Base-by-base conservation (phyloP, 2,329 filamentous ascomycete genomes). In the Fusarium sp. region DNA sequence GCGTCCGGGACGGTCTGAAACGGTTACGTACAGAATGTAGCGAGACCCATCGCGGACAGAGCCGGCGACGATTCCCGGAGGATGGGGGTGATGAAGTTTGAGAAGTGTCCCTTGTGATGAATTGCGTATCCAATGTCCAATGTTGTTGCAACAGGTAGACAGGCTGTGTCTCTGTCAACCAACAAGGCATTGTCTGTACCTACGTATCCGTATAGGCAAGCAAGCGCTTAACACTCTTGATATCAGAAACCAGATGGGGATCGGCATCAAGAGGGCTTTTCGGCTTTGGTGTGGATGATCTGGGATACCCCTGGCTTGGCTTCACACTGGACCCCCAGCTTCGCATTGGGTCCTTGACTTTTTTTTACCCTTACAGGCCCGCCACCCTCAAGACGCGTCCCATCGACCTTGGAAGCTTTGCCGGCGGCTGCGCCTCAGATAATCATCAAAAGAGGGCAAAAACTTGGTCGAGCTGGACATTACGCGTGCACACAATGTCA, bases 231-330 rank as follows among this genome's bases (percentile, higher is more conserved):
- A 52, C 47, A 52, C 7, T 27, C 16, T 52, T 52, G 47, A 56
- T 35, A 64, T 20, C 38, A 42, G 38, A 36, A 27, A 3, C 35
- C 36, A 63, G 45, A 74, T 74, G 62, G 69, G 36, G 59, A 74
- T 70, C 70, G 70, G 57, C 68, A 71, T 64, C 64, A 47, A 63
- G 47, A 66, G 61, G 25, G 38, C 65, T 45, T 63, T 72, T 65
- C 67, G 71, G 65, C 71, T 72, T 35, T 66, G 65, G 62, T 66
- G 71, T 74, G 68, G 71, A 74, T 74, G 45, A 61, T 69, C 68
- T 65, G 60, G 63, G 71, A 38, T 68, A 47, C 54, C 66, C 60
- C 65, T 59, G 67, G 58, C 42, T 27, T 36, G 47, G 47, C 47
- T 29, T 29, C 16, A 29, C 25, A 13, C 47, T 52, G 47, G 47